Evolutionary conservation across 1,284 basidiomycete species (phyloP).

Genomic region (Pseudozyma pruni): DNA sequence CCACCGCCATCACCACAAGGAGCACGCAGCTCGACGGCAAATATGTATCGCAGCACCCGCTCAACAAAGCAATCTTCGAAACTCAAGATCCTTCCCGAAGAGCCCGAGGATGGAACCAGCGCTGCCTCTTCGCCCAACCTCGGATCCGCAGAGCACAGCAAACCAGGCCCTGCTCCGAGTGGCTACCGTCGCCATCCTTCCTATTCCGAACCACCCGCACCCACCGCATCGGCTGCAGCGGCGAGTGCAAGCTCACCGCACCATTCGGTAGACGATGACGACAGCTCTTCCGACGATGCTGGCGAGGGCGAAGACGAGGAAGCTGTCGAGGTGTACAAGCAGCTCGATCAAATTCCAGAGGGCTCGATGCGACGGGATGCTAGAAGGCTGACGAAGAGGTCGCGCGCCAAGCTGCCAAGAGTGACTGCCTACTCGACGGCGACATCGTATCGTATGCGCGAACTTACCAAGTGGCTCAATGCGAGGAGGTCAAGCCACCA

Average conservation of each 20-base stretch:
- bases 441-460: slow-evolving; percentile 87
- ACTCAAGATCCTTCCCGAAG: slow-evolving; percentile 91
- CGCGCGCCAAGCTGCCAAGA: slow-evolving; percentile 90
- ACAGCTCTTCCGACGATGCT: slow-evolving; percentile 42
- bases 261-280: slow-evolving; percentile 40
- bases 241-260: slow-evolving; percentile 17
- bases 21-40: background rate
- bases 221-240: slow-evolving; percentile 2
- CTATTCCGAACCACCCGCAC: slow-evolving; percentile 23
- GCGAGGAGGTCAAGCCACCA: slow-evolving; percentile 82
- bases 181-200: slow-evolving; percentile 25
- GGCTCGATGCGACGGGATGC: slow-evolving; percentile 93
- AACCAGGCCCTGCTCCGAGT: slow-evolving; percentile 1
- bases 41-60: slow-evolving; percentile 48
- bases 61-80: slow-evolving; percentile 88
- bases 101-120: slow-evolving; percentile 74
- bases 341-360: slow-evolving; percentile 77
- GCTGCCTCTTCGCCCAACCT: slow-evolving; percentile 31
- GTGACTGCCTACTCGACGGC: slow-evolving; percentile 96
- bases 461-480: slow-evolving; percentile 86
- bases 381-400: slow-evolving; percentile 86
- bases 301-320: slow-evolving; percentile 58
- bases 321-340: slow-evolving; percentile 52
- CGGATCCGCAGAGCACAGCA: slow-evolving; percentile 3
- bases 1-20: background rate